Conservation (phyloP, 2,329 filamentous ascomycete genomes). For the Xylariales sp. region DNA sequence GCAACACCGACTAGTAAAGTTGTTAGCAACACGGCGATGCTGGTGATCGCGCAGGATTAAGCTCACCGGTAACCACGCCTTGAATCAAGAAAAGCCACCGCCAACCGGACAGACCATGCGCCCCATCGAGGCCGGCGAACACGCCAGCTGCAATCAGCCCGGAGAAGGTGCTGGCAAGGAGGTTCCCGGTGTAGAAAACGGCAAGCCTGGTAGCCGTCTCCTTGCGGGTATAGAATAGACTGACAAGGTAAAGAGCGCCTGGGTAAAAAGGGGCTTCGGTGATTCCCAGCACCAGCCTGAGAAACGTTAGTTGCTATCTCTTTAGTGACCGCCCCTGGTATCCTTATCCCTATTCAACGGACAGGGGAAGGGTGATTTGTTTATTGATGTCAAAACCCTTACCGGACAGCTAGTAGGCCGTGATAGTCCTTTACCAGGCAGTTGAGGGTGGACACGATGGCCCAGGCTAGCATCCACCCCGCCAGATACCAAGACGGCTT, state of each 20-base stretch:
- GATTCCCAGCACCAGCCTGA: conserved; percentile 28
- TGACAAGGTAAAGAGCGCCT: conserved; percentile 61
- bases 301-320: conserved; percentile 14
- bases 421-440: conserved; percentile 30
- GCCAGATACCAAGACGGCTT: conserved; percentile 33
- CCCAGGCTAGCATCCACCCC: conserved; percentile 29
- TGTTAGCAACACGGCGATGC: conserved; percentile 3
- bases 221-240: conserved; percentile 63
- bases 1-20: conserved; percentile 21
- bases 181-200: conserved; percentile 56
- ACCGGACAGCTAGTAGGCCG: conserved; percentile 30
- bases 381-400: conserved; percentile 7
- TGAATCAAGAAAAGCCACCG: conserved; percentile 45
- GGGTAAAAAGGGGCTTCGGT: conserved; percentile 43
- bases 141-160: conserved; percentile 56
- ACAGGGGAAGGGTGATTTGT: background rate
- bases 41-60: background rate
- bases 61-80: conserved; percentile 22
- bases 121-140: conserved; percentile 52
- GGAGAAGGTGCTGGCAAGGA: conserved; percentile 53
- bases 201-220: conserved; percentile 54
- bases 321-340: background rate
- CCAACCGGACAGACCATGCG: conserved; percentile 52
- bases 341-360: background rate
- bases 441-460: conserved; percentile 30